Conservation (phyloP, 345 rosid species). For the Salix koriyanagi region DNA sequence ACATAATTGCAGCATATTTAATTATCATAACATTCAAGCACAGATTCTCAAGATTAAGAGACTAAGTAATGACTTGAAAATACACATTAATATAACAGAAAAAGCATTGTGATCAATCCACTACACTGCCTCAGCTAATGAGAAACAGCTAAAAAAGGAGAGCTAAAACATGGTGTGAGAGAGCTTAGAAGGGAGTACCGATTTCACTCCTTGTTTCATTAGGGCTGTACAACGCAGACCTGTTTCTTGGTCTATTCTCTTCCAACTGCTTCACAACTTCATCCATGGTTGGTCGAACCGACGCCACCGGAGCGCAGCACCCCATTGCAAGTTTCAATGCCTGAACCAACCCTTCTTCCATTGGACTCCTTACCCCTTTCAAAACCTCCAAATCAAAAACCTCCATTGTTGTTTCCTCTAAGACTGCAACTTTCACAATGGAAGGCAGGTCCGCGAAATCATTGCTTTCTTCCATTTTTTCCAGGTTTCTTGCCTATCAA, state of each 20-base stretch:
- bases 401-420: constrained; percentile 96
- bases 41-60: no score
- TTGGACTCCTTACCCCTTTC: constrained; percentile 85
- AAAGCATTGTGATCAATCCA: no score
- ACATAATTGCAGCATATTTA: no score
- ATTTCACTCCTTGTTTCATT: constrained; percentile 78
- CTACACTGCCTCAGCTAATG: no score
- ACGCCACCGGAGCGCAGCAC: constrained; percentile 90
- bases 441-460: constrained; percentile 80
- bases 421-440: constrained; percentile 81
- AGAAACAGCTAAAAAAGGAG: background rate
- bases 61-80: no score
- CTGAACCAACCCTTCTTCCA: constrained; percentile 96
- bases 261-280: constrained; percentile 96
- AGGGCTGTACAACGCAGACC: constrained; percentile 93
- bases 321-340: constrained; percentile 98
- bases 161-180: constrained; percentile 15
- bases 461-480: constrained; percentile 53
- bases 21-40: no score
- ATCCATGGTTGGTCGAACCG: constrained; percentile 91
- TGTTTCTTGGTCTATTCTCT: constrained; percentile 91
- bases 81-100: no score
- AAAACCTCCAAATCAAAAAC: constrained; percentile 79
- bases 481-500: constrained; percentile 91
- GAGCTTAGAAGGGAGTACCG: constrained; percentile 70